Percentiles rank a stretch among this genome's conserved stretches.
Conservation (phyloP, 768 basidiomycete genomes). For the Calocybe indica region DNA sequence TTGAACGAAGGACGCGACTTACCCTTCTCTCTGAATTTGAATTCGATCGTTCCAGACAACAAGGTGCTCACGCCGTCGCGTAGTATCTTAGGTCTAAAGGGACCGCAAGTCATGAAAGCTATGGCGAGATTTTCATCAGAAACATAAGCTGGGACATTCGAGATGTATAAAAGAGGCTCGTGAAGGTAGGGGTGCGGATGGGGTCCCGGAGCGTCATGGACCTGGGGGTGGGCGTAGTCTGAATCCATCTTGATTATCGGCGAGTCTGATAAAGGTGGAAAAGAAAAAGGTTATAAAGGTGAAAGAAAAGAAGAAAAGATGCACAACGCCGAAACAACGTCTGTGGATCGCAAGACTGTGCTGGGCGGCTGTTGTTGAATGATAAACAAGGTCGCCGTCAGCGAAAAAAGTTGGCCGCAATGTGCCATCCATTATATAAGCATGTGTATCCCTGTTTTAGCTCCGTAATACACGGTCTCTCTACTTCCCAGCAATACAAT, state of each 20-base stretch:
- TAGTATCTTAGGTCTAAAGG: slow-evolving; percentile 72
- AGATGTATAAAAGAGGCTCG: slow-evolving; percentile 77
- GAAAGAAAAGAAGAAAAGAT: slow-evolving; percentile 7
- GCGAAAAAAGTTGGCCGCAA: slow-evolving; percentile 10
- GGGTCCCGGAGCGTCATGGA: slow-evolving; percentile 25
- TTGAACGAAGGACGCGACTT: slow-evolving; percentile 14
- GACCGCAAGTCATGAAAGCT: slow-evolving; percentile 70
- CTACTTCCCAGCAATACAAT: too few species aligned
- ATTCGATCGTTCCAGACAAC: slow-evolving; percentile 75
- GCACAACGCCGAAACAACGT: slow-evolving; percentile 6
- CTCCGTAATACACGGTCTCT: background rate
- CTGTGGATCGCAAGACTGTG: slow-evolving; percentile 7
- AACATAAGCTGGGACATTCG: slow-evolving; percentile 68
- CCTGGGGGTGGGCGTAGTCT: slow-evolving; percentile 31
- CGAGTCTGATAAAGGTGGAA: slow-evolving; percentile 4
- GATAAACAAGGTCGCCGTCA: slow-evolving; percentile 10
- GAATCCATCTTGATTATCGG: slow-evolving; percentile 38
- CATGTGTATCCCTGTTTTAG: background rate
- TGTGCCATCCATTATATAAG: slow-evolving; percentile 13
- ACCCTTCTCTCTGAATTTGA: slow-evolving; percentile 81
- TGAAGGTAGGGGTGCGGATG: slow-evolving; percentile 80
- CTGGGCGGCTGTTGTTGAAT: slow-evolving; percentile 21
- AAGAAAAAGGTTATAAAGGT: slow-evolving; percentile 10
- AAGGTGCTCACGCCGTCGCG: slow-evolving; percentile 50
- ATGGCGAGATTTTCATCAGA: slow-evolving; percentile 72